Conservation (phyloP, 768 basidiomycete genomes). For the Lactarius akahatsu region DNA sequence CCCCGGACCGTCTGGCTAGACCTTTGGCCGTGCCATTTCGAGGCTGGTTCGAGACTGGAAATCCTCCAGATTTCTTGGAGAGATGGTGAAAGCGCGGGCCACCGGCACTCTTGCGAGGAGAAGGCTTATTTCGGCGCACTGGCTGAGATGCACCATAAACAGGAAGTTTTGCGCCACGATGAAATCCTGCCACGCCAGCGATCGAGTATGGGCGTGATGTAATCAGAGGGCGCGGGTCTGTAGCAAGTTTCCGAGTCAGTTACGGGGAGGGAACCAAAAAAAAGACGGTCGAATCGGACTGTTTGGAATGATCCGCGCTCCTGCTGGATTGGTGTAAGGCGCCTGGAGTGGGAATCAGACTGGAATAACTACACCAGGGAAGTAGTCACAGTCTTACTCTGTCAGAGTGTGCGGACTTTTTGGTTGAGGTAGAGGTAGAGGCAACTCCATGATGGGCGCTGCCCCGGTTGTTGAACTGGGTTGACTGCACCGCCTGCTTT, state of each 20-base stretch:
- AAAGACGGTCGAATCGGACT: neutral
- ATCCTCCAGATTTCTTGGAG: neutral
- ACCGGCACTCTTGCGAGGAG: slow-evolving; percentile 15
- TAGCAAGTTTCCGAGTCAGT: neutral
- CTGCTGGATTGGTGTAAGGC: neutral
- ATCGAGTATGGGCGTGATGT: slow-evolving; percentile 19
- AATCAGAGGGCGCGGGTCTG: slow-evolving; percentile 11
- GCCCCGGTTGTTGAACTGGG: neutral
- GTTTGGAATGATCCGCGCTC: neutral
- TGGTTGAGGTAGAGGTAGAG: neutral
- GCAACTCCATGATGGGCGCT: neutral
- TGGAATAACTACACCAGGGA: neutral
- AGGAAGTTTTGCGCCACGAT: slow-evolving; percentile 13
- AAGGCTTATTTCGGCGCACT: slow-evolving; percentile 15
- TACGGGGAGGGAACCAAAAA: neutral
- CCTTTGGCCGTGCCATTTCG: slow-evolving; percentile 4
- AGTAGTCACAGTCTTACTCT: neutral
- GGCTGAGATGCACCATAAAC: neutral
- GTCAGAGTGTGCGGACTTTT: neutral
- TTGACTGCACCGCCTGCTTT: slow-evolving; percentile 1
- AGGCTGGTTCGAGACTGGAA: neutral
- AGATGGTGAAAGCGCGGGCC: neutral
- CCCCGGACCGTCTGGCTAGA: slow-evolving; percentile 5
- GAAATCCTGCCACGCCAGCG: slow-evolving; percentile 22
- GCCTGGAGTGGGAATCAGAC: slow-evolving; percentile 14